These are phyloP conservation scores for Asterochloris erici DNA, from an alignment of 139 green algal genomes.

Conservation along the genomic window DNA sequence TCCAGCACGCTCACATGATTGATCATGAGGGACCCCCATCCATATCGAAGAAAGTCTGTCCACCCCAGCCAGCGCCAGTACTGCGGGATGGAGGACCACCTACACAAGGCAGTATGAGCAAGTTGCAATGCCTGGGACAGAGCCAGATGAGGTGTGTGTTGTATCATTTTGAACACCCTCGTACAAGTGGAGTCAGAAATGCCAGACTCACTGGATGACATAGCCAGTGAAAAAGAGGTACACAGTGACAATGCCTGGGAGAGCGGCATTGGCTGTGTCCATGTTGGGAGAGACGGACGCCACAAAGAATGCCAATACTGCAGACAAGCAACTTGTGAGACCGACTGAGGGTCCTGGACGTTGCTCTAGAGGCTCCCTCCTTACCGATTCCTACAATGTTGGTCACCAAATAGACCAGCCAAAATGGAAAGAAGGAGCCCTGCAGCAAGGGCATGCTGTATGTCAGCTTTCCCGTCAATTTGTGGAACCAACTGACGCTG, in stretches of 20 bases:
- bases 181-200: too few relatives aligned
- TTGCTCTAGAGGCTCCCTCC: background rate
- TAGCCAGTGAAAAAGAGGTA: constrained; percentile 19
- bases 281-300: constrained; percentile 73
- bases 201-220: background rate
- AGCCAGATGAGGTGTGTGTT: too few relatives aligned
- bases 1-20: constrained; percentile 43
- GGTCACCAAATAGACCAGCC: constrained; percentile 55
- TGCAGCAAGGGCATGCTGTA: constrained; percentile 45
- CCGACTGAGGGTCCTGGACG: background rate
- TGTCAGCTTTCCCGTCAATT: too few relatives aligned
- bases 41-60: constrained; percentile 20
- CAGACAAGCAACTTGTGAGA: background rate
- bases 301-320: constrained; percentile 70
- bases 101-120: background rate
- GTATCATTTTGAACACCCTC: too few relatives aligned
- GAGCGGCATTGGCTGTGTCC: constrained; percentile 74
- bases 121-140: too few relatives aligned
- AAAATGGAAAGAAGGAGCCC: constrained; percentile 62
- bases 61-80: constrained; percentile 39
- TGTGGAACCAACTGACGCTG: too few relatives aligned
- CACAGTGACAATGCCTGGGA: constrained; percentile 6
- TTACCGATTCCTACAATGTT: constrained; percentile 49
- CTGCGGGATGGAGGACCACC: constrained; percentile 54
- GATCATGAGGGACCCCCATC: constrained; percentile 48